A percentile compares a stretch with the other conserved stretches of the same genome.
These are phyloP conservation scores for Lentinula guzmanii DNA, from an alignment of 768 basidiomycete species.

Conservation along the genomic window DNA sequence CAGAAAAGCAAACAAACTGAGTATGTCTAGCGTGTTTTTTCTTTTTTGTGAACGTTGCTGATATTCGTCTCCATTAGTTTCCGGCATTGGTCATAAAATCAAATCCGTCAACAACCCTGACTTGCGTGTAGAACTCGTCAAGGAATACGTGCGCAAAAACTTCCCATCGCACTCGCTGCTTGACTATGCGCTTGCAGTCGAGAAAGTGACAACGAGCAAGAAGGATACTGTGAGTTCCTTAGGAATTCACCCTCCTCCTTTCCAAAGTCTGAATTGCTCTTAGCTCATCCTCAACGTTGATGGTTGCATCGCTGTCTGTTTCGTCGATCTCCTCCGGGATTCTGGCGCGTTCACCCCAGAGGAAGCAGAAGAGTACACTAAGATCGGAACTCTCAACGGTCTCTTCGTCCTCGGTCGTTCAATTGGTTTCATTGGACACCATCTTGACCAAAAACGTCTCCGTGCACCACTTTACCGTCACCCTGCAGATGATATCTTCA, in stretches of 20 bases:
- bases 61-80: conserved; percentile 42
- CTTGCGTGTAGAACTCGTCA: conserved; percentile 87
- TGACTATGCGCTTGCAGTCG: conserved; percentile 93
- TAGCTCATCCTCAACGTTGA: conserved; percentile 95
- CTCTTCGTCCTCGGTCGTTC: conserved; percentile 96
- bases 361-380: conserved; percentile 97
- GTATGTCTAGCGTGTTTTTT: conserved; percentile 35
- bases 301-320: conserved; percentile 92
- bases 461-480: conserved; percentile 91
- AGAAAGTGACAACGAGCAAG: conserved; percentile 96
- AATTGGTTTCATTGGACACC: conserved; percentile 96
- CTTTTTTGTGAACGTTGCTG: conserved; percentile 7
- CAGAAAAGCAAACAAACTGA: conserved; percentile 91
- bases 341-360: conserved; percentile 92
- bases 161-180: conserved; percentile 93
- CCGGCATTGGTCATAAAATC: conserved; percentile 99
- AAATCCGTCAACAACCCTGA: conserved; percentile 98
- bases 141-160: conserved; percentile 92
- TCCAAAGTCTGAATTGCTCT: not conserved
- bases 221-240: conserved; percentile 78
- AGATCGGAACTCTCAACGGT: conserved; percentile 93
- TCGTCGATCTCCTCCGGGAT: conserved; percentile 90
- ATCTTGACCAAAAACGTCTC: conserved; percentile 94
- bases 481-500: conserved; percentile 94
- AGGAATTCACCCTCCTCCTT: not conserved